Evolutionary conservation across 257 asterid species (phyloP), one percentile per base, ranked within the genome.

Genomic region (Forsythia suspensa): DNA sequence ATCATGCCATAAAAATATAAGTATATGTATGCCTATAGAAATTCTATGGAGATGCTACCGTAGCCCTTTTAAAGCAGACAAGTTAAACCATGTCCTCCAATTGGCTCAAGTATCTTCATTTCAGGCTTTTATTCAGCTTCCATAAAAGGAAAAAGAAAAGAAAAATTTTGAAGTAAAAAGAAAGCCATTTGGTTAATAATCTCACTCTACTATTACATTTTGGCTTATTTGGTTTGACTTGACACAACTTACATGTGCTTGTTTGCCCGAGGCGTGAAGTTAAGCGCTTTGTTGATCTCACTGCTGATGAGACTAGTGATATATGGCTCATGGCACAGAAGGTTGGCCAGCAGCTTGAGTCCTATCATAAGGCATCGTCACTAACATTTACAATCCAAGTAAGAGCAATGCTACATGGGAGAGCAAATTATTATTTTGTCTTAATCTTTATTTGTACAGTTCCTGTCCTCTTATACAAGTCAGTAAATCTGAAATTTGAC

Each of bases 181-280:
- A 3, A 48, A 13, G 40, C 11, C 9, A 8, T 15, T 43, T 16
- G 3, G n/a, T 21, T 71, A 29, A 37, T 70, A 18, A 16, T 41
- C 29, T 59, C 46, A 41, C 63, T 71, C 34, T 41, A 36, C 55
- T 36, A 73, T 76, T 16, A n/a, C 44, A 70, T 61, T 77, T 65
- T 7, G 15, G 3, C 20, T 85, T 75, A 67, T 78, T 85, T 84
- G n/a, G 85, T 78, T 87, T 77, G 76, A 46, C 98, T 94, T 94
- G 84, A 94, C 97, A 11, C 75, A 66, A 82, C 72, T 59, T 66
- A 92, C 97, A 94, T 80, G 98, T 94, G 83, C 98, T 94, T 79
- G 93, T 92, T 83, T 91, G 96, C 85, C 98, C 98, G 77, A 90
- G 89, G 83, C 97, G 97, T 83, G 94, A 84, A 59, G 96, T 87